These are phyloP conservation scores for Oryza officinalis DNA, from an alignment of 176 grass and related monocot genomes.

Conservation along the genomic window DNA sequence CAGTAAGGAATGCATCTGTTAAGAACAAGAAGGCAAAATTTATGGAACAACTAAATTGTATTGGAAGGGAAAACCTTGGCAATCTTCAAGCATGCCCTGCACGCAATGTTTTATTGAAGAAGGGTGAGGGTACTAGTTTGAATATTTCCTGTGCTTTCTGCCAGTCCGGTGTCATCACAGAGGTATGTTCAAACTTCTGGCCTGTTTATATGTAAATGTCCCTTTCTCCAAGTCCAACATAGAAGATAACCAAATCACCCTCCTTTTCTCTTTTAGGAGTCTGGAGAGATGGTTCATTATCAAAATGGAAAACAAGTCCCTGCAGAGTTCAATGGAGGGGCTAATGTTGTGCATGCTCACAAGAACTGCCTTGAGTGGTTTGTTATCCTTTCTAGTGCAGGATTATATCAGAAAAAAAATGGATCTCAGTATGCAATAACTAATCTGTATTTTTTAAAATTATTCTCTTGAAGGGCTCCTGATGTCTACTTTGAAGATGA, in stretches of 20 bases:
- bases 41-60: slow-evolving; percentile 5
- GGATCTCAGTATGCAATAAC: background rate
- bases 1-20: slow-evolving; percentile 23
- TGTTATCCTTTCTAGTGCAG: slow-evolving; percentile 20
- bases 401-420: background rate
- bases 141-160: slow-evolving; percentile 83
- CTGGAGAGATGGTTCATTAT: slow-evolving; percentile 93
- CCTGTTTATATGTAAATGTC: background rate
- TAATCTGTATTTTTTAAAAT: slow-evolving; percentile 6
- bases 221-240: background rate
- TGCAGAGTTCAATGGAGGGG: slow-evolving; percentile 53
- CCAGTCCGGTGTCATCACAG: slow-evolving; percentile 58
- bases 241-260: background rate
- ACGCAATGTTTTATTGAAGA: slow-evolving; percentile 47
- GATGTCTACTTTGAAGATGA: slow-evolving; percentile 93
- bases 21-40: slow-evolving; percentile 1
- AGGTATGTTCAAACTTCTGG: slow-evolving; percentile 53
- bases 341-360: slow-evolving; percentile 65
- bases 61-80: slow-evolving; percentile 17
- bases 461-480: slow-evolving; percentile 67
- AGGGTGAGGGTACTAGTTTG: slow-evolving; percentile 43
- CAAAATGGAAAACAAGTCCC: slow-evolving; percentile 60
- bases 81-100: slow-evolving; percentile 20
- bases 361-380: slow-evolving; percentile 95
- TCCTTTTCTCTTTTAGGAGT: slow-evolving; percentile 46